Evolutionary conservation across 164 flowering plant genomes (phyloP).

Genomic region (Platanus orientalis): DNA sequence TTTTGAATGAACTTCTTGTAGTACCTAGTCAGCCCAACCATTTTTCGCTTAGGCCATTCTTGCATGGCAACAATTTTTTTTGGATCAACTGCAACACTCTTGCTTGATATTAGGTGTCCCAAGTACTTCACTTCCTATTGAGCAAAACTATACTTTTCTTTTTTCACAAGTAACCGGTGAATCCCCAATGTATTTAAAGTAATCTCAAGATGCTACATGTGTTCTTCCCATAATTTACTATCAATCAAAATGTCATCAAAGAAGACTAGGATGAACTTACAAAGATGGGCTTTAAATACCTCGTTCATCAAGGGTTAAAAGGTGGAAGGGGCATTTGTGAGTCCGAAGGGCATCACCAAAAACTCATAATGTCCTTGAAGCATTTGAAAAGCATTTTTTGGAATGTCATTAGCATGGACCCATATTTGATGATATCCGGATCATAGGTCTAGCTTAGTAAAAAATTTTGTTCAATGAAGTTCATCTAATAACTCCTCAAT

Average conservation of each 20-base stretch:
- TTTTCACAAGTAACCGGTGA: background rate
- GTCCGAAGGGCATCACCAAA: no score
- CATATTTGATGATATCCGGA: no score
- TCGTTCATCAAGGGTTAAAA: background rate
- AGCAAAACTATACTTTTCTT: no score
- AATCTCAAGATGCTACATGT: background rate
- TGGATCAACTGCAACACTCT: background rate
- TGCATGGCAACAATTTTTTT: background rate
- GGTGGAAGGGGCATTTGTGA: background rate
- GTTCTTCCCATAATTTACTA: constrained; percentile 3
- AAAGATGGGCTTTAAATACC: no score
- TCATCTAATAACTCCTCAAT: no score
- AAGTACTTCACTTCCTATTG: background rate
- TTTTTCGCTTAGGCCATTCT: no score
- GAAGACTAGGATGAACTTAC: no score
- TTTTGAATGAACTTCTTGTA: no score
- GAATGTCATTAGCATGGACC: no score
- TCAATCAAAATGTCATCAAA: constrained; percentile 1
- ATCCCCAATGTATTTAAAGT: no score
- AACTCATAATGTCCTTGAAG: no score
- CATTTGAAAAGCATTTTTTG: no score
- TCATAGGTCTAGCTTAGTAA: background rate
- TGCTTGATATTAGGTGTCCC: background rate
- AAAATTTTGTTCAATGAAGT: background rate
- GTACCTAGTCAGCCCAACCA: background rate